Conservation (phyloP, 1,139 yeast species). For the Scheffersomyces lignicola region DNA sequence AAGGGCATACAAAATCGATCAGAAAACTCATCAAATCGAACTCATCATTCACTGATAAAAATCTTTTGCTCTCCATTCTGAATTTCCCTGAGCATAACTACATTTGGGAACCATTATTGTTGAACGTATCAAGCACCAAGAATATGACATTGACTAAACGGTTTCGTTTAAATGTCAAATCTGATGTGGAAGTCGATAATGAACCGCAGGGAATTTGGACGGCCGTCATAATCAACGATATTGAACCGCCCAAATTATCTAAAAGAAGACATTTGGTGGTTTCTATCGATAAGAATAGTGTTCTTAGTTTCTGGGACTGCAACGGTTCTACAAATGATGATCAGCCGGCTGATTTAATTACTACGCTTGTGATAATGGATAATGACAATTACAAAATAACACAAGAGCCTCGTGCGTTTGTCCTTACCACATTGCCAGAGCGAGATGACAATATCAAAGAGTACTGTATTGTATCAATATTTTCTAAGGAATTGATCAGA, state of each 20-base stretch:
- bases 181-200: conserved; percentile 10
- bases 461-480: conserved; percentile 29
- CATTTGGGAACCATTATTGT: conserved; percentile 57
- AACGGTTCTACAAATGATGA: conserved; percentile 30
- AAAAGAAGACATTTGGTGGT: conserved; percentile 40
- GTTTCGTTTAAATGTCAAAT: conserved; percentile 29
- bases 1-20: conserved; percentile 86
- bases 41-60: conserved; percentile 23
- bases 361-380: conserved; percentile 15
- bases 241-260: conserved; percentile 17
- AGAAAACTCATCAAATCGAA: conserved; percentile 61
- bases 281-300: conserved; percentile 55
- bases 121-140: conserved; percentile 18
- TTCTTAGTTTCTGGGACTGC: conserved; percentile 69
- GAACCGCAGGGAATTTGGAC: conserved; percentile 20
- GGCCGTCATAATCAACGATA: conserved; percentile 36
- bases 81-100: conserved; percentile 55
- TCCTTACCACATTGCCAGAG: conserved; percentile 20
- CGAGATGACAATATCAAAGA: conserved; percentile 8
- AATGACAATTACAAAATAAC: conserved; percentile 9
- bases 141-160: conserved; percentile 35
- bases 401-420: conserved; percentile 27
- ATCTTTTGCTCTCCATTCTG: conserved; percentile 39
- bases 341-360: conserved; percentile 25
- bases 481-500: conserved; percentile 21